Percentiles rank a stretch among this genome's conserved stretches.
Conservation (phyloP, 169 alveolate genomes). For the Plasmodium relictum region DNA sequence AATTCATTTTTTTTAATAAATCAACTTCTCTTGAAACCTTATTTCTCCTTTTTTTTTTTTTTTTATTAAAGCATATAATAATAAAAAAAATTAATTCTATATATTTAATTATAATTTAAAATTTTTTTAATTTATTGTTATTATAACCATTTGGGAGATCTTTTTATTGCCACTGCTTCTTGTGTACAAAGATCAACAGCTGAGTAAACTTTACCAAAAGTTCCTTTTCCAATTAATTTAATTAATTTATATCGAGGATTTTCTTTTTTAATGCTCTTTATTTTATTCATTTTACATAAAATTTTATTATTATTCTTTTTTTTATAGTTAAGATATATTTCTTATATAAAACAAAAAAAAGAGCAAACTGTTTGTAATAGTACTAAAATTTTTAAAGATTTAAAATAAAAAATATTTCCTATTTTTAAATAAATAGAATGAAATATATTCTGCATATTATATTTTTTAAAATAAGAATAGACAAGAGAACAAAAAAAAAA, state of each 20-base stretch:
- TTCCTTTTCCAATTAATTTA: slow-evolving; percentile 66
- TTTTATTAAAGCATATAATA: too few relatives aligned
- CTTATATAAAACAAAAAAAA: too few relatives aligned
- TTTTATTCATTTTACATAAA: slow-evolving; percentile 47
- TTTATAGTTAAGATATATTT: too few relatives aligned
- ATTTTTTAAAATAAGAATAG: too few relatives aligned
- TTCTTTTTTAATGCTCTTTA: slow-evolving; percentile 6
- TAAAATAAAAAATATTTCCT: too few relatives aligned
- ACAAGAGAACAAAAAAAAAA: too few relatives aligned
- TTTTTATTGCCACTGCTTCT: slow-evolving; percentile 70
- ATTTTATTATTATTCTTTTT: too few relatives aligned
- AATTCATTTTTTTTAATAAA: slow-evolving; percentile 45
- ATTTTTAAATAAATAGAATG: too few relatives aligned
- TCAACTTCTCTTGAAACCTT: slow-evolving; percentile 76
- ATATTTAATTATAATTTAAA: slow-evolving; percentile 3
- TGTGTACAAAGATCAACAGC: slow-evolving; percentile 65
- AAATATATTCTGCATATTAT: too few relatives aligned
- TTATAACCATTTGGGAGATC: slow-evolving; percentile 66
- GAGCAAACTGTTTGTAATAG: too few relatives aligned
- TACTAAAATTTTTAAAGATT: too few relatives aligned
- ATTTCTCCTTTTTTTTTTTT: slow-evolving; percentile 70
- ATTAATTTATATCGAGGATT: slow-evolving; percentile 38
- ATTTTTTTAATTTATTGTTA: not conserved
- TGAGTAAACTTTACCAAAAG: slow-evolving; percentile 69
- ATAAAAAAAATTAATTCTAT: not conserved